A percentile compares a stretch with the other conserved stretches of the same genome.
These are phyloP conservation scores for Calonectria pteridis DNA, from an alignment of 2,329 filamentous ascomycete genomes.

Conservation along the genomic window DNA sequence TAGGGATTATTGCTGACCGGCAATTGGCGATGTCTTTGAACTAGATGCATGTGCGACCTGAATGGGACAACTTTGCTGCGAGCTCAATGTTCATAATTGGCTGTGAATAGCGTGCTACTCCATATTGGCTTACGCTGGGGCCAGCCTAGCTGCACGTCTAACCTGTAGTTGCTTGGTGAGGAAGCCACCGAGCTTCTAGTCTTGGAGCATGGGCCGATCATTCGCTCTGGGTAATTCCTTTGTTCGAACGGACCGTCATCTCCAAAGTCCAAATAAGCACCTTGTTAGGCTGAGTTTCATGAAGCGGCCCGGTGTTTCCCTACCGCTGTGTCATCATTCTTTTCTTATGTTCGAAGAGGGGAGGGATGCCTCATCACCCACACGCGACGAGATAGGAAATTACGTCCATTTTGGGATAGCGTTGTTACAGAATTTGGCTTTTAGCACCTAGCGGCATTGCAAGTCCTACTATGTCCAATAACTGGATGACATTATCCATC, in stretches of 20 bases:
- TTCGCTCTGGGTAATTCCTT: not conserved
- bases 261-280: not conserved
- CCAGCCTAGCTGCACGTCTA: not conserved
- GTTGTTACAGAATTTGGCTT: too few species aligned
- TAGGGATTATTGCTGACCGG: not conserved
- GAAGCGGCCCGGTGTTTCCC: not conserved
- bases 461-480: too few species aligned
- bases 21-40: not conserved
- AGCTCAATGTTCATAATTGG: not conserved
- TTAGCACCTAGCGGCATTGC: too few species aligned
- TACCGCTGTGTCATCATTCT: not conserved
- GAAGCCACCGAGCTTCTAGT: not conserved
- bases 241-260: not conserved
- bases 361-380: not conserved
- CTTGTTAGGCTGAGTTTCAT: not conserved
- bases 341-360: not conserved
- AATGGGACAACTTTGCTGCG: not conserved
- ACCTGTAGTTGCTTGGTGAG: not conserved
- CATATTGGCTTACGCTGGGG: not conserved
- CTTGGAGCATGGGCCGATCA: not conserved
- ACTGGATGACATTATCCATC: too few species aligned
- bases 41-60: not conserved
- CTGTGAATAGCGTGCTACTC: not conserved
- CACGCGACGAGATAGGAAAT: too few species aligned
- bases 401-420: too few species aligned